phyloP scores from a whole-genome alignment of 192 early-diverging fungal species.

The Pecoramyces ruminantium region DNA sequence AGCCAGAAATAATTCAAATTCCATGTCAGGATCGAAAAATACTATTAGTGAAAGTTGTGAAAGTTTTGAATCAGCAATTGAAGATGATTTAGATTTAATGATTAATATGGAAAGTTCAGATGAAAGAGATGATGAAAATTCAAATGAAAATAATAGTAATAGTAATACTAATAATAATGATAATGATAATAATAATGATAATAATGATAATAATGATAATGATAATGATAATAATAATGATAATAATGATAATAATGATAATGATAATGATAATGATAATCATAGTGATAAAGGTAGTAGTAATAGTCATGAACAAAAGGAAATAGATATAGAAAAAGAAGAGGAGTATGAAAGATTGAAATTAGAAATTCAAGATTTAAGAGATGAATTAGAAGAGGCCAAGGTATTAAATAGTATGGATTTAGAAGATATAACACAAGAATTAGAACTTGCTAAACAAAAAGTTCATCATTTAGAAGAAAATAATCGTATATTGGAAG shows the following conservation, averaged over 20 bases:
- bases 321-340: neutral
- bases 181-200: no score
- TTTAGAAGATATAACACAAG: neutral
- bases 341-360: neutral
- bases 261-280: neutral
- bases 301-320: neutral
- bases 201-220: neutral
- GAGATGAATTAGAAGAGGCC: neutral
- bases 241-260: neutral
- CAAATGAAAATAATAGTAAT: no score
- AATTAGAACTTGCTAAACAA: neutral
- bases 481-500: neutral
- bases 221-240: no score
- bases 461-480: neutral
- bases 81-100: no score
- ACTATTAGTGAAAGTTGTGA: no score
- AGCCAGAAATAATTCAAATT: neutral
- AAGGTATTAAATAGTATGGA: neutral
- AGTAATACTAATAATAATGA: no score
- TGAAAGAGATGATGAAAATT: no score
- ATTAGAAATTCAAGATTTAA: neutral
- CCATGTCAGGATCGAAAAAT: no score
- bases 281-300: neutral
- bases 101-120: no score
- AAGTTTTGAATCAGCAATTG: no score